Conservation (phyloP, 306 rosid genomes). For the Vigna trinervia region DNA sequence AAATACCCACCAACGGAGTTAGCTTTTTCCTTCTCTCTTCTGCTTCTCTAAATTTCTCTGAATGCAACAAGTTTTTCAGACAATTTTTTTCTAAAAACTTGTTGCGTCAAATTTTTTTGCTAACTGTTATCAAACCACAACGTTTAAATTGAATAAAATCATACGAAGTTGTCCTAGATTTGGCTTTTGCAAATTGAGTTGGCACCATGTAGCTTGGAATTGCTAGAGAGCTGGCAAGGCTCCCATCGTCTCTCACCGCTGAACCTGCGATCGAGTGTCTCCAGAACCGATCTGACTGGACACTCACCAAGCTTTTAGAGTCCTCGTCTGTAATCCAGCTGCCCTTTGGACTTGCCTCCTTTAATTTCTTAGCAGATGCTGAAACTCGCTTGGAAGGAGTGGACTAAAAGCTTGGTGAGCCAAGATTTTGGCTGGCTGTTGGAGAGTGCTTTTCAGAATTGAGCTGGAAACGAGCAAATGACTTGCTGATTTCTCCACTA, state of each 20-base stretch:
- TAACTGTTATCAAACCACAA: too few species aligned
- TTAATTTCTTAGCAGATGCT: constrained; percentile 52
- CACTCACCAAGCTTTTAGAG: constrained; percentile 66
- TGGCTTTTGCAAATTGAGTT: constrained; percentile 87
- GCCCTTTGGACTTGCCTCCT: constrained; percentile 74
- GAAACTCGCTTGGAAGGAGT: constrained; percentile 74
- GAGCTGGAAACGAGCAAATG: constrained; percentile 87
- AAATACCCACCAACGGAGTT: too few species aligned
- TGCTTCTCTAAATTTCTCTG: too few species aligned
- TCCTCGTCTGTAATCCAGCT: constrained; percentile 69
- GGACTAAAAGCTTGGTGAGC: constrained; percentile 46
- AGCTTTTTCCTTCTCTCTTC: too few species aligned
- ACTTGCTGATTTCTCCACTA: constrained; percentile 88
- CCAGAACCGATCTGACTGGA: constrained; percentile 71
- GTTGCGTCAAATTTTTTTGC: too few species aligned
- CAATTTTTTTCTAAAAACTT: too few species aligned
- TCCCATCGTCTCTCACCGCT: constrained; percentile 66
- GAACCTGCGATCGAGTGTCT: constrained; percentile 86
- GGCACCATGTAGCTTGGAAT: constrained; percentile 90
- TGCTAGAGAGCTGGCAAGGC: constrained; percentile 75
- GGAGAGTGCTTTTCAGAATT: constrained; percentile 66
- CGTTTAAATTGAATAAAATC: too few species aligned
- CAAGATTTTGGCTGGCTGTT: too few species aligned
- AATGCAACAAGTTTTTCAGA: too few species aligned
- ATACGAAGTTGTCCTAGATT: constrained; percentile 57